Base-by-base conservation (phyloP, 208 protist species). In the Borovskyia barvae region DNA sequence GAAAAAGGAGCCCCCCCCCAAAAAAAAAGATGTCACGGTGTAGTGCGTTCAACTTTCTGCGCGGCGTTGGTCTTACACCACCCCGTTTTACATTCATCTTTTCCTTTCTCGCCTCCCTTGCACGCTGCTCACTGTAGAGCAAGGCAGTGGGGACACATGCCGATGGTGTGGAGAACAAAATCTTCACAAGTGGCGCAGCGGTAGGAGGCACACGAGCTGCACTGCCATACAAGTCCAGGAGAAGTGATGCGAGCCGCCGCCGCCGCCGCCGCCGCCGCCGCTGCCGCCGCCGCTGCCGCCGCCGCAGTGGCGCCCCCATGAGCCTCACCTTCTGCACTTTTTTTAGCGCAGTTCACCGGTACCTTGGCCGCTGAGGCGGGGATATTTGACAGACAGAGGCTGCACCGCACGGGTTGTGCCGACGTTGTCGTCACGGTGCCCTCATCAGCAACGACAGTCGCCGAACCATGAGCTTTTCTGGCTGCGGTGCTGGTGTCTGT, bases 111-210 rank as follows among this genome's bases (percentile, higher is more conserved):
- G n/a, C n/a, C n/a, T n/a, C n/a, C n/a, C n/a, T n/a, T n/a, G n/a
- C n/a, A n/a, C 29, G 20, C 12, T 33, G 5, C 54, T 61, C 51
- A 76, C 42, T 63, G 46, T 26, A 79, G 62, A 1, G 83, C 68
- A 29, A 89, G 22, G 47, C 87, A 93, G 0, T 62, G 64, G 9
- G 87, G 87, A 29, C 87, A 93, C 53, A 93, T 35, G 6, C 79
- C 77, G 15, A 93, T 29, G 17, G 55, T 52, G 36, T 89, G 64
- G 15, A 57, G 20, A 25, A 87, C 66, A 66, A 75, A 87, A 20
- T 54, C 35, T 39, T 90, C 47, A 51, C 87, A 93, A 17, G 45
- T 30, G 25, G 33, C 57, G 72, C 87, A 93, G 29, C 87, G 82
- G 49, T 59, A 58, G 17, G 48, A 54, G 24, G 28, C 43, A 49